Evolutionary conservation across 2,329 filamentous ascomycete species (phyloP).

Genomic region (Colletotrichum sp.): DNA sequence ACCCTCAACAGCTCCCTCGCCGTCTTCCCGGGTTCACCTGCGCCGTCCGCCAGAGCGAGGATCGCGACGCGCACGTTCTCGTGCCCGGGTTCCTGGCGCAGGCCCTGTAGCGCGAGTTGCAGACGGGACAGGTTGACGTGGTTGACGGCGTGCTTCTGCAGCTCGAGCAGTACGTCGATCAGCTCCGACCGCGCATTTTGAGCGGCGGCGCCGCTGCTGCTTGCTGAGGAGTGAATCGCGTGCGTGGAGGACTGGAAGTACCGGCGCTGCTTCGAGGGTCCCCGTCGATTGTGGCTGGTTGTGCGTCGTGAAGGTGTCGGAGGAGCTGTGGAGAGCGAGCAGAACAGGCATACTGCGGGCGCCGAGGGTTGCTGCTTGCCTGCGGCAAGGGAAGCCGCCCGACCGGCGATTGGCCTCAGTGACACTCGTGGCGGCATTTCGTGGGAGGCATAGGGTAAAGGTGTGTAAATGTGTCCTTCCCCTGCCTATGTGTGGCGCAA

Average conservation of each 20-base stretch:
- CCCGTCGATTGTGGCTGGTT: background rate
- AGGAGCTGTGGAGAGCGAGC: constrained; percentile 11
- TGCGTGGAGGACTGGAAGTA: constrained; percentile 9
- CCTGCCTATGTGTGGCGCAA: background rate
- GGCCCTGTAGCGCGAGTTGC: constrained; percentile 72
- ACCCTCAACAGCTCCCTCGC: constrained; percentile 72
- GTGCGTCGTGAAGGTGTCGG: background rate
- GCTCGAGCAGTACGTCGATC: constrained; percentile 60
- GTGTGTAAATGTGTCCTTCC: background rate
- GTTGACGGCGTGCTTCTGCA: constrained; percentile 65
- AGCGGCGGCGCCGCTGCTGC: background rate
- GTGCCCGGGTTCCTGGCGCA: constrained; percentile 59
- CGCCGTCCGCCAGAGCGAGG: constrained; percentile 49
- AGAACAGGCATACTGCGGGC: constrained; percentile 21
- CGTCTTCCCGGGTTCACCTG: constrained; percentile 42
- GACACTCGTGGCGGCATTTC: constrained; percentile 33
- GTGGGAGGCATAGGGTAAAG: background rate
- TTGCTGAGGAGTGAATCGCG: background rate
- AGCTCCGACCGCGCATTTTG: constrained; percentile 56
- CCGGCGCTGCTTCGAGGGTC: constrained; percentile 22
- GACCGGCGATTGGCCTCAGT: constrained; percentile 29
- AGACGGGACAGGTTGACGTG: constrained; percentile 73
- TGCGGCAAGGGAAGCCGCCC: constrained; percentile 10
- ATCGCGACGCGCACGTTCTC: constrained; percentile 66
- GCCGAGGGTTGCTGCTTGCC: constrained; percentile 7